phyloP scores from a whole-genome alignment of 306 rosid species.

The Citrullus mucosospermus region DNA sequence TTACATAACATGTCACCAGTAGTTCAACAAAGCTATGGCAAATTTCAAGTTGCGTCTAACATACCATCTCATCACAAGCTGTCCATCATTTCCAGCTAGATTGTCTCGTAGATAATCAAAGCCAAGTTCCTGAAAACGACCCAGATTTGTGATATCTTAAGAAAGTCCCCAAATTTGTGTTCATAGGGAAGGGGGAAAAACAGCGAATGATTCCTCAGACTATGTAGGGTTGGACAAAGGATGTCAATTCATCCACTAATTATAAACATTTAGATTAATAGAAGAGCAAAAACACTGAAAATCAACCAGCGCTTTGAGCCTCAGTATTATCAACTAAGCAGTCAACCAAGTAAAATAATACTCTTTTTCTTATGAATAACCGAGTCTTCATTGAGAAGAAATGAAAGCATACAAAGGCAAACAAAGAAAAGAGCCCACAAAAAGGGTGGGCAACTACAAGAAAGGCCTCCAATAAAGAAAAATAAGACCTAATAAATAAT shows the following conservation, averaged over 20 bases:
- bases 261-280: not conserved
- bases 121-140: slow-evolving; percentile 70
- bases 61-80: slow-evolving; percentile 98
- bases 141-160: slow-evolving; percentile 12
- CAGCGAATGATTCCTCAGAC: not conserved
- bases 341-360: too few relatives aligned
- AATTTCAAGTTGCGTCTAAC: slow-evolving; percentile 11
- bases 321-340: not conserved
- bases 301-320: not conserved
- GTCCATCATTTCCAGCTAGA: slow-evolving; percentile 74
- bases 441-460: too few relatives aligned
- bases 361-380: too few relatives aligned
- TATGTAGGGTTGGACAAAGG: slow-evolving; percentile 5
- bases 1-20: slow-evolving; percentile 9
- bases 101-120: slow-evolving; percentile 94
- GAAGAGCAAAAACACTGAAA: not conserved
- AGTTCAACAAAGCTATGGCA: slow-evolving; percentile 4
- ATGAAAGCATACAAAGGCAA: not conserved
- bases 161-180: not conserved
- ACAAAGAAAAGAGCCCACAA: not conserved
- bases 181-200: not conserved
- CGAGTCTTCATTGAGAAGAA: too few relatives aligned
- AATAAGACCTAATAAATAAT: too few relatives aligned
- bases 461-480: too few relatives aligned
- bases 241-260: not conserved